A percentile compares a stretch with the other conserved stretches of the same genome.
Conservation (phyloP, 2,329 filamentous ascomycete genomes). For the Phaeosphaeria sp. region DNA sequence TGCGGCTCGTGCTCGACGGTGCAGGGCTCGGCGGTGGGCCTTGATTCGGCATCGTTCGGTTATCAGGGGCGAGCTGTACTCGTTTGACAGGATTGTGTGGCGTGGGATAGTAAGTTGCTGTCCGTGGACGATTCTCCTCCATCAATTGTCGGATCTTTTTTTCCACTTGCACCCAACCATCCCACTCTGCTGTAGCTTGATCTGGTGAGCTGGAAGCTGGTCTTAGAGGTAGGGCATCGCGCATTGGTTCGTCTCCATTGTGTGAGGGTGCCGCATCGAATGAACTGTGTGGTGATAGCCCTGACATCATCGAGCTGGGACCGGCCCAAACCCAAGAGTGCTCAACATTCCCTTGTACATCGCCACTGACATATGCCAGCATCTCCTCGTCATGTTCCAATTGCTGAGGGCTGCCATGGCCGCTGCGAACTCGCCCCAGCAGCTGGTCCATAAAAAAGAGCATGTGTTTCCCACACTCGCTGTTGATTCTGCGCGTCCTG, state of each 20-base stretch:
- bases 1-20: conserved; percentile 51
- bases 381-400: conserved; percentile 82
- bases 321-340: conserved; percentile 81
- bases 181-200: conserved; percentile 72
- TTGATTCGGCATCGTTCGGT: conserved; percentile 25
- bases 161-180: conserved; percentile 80
- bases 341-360: conserved; percentile 81
- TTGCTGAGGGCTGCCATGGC: conserved; percentile 45
- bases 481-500: conserved; percentile 73
- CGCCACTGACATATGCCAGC: conserved; percentile 82
- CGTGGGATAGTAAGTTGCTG: conserved; percentile 43
- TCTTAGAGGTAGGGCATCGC: conserved; percentile 56
- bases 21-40: conserved; percentile 29
- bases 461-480: conserved; percentile 80
- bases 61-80: conserved; percentile 41
- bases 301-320: conserved; percentile 45
- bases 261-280: conserved; percentile 16
- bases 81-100: conserved; percentile 48
- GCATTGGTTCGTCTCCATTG: conserved; percentile 35
- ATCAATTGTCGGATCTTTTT: conserved; percentile 64
- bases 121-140: conserved; percentile 52
- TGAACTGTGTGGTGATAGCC: conserved; percentile 10
- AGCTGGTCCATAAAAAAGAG: conserved; percentile 79
- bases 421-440: conserved; percentile 60
- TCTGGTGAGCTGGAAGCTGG: conserved; percentile 60